Percentiles rank a stretch among this genome's conserved stretches.
Conservation (phyloP, 2,329 filamentous ascomycete species). For the Teratosphaeria zuluensis region DNA sequence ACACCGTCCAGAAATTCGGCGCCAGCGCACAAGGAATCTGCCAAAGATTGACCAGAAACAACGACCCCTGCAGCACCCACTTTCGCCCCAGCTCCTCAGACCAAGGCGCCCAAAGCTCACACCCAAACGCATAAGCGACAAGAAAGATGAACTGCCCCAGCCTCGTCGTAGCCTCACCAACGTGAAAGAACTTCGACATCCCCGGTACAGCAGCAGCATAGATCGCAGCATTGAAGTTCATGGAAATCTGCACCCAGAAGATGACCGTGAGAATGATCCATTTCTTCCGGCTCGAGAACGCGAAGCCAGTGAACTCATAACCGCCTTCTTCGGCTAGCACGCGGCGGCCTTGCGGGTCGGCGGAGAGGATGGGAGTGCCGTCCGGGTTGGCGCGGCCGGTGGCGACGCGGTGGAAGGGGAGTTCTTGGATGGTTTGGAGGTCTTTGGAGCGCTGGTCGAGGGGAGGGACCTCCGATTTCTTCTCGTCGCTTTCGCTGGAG, state of each 20-base stretch:
- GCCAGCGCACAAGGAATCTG: slow-evolving; percentile 49
- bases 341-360: background rate
- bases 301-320: slow-evolving; percentile 34
- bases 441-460: background rate
- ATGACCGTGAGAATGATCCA: slow-evolving; percentile 43
- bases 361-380: background rate
- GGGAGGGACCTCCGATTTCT: background rate
- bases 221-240: slow-evolving; percentile 47
- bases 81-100: slow-evolving; percentile 72
- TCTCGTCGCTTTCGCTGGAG: background rate
- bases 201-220: slow-evolving; percentile 40
- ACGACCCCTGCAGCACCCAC: slow-evolving; percentile 61
- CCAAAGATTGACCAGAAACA: slow-evolving; percentile 70
- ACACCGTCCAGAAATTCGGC: slow-evolving; percentile 31
- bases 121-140: slow-evolving; percentile 72
- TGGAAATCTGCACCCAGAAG: slow-evolving; percentile 44
- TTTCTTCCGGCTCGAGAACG: slow-evolving; percentile 39
- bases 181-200: slow-evolving; percentile 54
- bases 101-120: slow-evolving; percentile 83
- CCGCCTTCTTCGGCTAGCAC: slow-evolving; percentile 19
- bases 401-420: background rate
- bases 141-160: slow-evolving; percentile 71
- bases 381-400: background rate
- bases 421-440: background rate
- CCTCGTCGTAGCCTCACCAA: slow-evolving; percentile 59